Percentiles rank a stretch among this genome's conserved stretches.
Evolutionary conservation across 306 rosid species (phyloP).

Genomic region (Medicago truncatula): MtrunA17r5.0-ANR NC_053049.1:15340001-15340500

Average conservation of each 20-base stretch:
- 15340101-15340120: constrained; percentile 96
- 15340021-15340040: constrained; percentile 26
- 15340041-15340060: constrained; percentile 20
- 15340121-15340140: constrained; percentile 89
- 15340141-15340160: constrained; percentile 98
- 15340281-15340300: constrained; percentile 28
- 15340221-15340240: constrained; percentile 18
- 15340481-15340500: background rate
- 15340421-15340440: constrained; percentile 19
- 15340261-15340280: constrained; percentile 4
- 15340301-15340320: constrained; percentile 14
- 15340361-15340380: constrained; percentile 35
- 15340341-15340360: constrained; percentile 11
- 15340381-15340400: background rate
- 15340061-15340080: constrained; percentile 17
- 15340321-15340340: constrained; percentile 29
- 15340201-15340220: constrained; percentile 25
- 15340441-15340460: background rate
- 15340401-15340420: constrained; percentile 36
- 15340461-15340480: constrained; percentile 21
- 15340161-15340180: constrained; percentile 94
- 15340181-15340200: constrained; percentile 52
- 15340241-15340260: constrained; percentile 28
- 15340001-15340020: constrained; percentile 1
- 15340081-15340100: constrained; percentile 81